These are phyloP conservation scores for Penicillium robsamsonii DNA, from an alignment of 495 filamentous ascomycete genomes.

Conservation along the genomic window DNA sequence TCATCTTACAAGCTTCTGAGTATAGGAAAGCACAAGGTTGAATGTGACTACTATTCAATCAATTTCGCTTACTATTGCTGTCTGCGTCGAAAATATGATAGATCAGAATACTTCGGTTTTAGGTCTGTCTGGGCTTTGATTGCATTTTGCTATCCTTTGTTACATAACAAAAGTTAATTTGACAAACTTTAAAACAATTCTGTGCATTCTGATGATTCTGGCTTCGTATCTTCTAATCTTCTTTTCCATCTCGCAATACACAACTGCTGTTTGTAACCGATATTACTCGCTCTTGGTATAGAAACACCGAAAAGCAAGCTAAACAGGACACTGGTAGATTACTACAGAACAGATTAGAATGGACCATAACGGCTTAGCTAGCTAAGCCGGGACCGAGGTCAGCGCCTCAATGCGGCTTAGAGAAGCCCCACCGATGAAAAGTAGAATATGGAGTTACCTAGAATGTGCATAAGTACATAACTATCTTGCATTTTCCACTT, in stretches of 20 bases:
- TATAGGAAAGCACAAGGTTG: background rate
- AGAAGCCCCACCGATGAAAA: background rate
- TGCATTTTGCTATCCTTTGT: background rate
- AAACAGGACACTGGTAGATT: background rate
- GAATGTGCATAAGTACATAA: background rate
- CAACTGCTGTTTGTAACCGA: background rate
- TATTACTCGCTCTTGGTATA: background rate
- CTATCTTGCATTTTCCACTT: background rate
- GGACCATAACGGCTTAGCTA: background rate
- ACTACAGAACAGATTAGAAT: background rate
- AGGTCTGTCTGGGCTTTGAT: background rate
- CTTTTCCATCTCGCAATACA: background rate
- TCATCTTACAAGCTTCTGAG: background rate
- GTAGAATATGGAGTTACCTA: background rate
- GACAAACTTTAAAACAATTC: too few species aligned
- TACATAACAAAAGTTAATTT: background rate
- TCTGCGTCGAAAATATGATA: background rate
- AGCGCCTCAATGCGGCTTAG: too few species aligned
- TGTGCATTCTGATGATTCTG: background rate
- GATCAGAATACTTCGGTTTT: background rate
- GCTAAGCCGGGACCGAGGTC: background rate
- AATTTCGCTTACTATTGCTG: background rate
- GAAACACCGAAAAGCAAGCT: too few species aligned
- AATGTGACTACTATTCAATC: background rate
- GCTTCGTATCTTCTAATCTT: background rate